A percentile compares a stretch with the other conserved stretches of the same genome.
These are phyloP conservation scores for Malbranchea zuffiana DNA, from an alignment of 2,329 filamentous ascomycete genomes.

Conservation along the genomic window DNA sequence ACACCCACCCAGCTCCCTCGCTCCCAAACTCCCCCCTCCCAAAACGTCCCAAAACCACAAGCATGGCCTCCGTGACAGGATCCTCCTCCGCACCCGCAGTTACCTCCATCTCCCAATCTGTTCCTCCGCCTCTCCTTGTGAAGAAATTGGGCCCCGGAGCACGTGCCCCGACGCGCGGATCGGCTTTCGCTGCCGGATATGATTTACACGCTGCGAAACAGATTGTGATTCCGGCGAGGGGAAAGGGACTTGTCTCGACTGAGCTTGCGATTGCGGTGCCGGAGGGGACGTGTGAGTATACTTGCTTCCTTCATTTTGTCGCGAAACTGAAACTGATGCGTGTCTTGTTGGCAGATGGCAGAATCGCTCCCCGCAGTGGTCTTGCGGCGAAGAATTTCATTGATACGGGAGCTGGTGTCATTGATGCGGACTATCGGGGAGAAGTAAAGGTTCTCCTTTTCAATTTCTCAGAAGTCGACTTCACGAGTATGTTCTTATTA, in stretches of 20 bases:
- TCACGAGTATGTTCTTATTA: constrained; percentile 35
- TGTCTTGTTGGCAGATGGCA: constrained; percentile 54
- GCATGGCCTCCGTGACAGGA: constrained; percentile 19
- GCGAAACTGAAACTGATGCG: background rate
- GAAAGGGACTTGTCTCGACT: constrained; percentile 79
- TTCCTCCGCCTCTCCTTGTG: constrained; percentile 59
- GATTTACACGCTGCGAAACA: constrained; percentile 74
- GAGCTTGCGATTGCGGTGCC: constrained; percentile 87
- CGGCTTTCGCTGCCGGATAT: constrained; percentile 82
- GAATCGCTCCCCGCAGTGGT: constrained; percentile 81
- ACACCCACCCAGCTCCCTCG: constrained; percentile 42
- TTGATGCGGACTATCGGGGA: constrained; percentile 93
- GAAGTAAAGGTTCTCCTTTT: constrained; percentile 91
- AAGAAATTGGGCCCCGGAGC: constrained; percentile 77
- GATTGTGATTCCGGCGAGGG: constrained; percentile 65
- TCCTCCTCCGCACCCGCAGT: constrained; percentile 22
- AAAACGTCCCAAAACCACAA: constrained; percentile 59
- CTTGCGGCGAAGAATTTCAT: constrained; percentile 92
- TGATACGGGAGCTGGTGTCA: constrained; percentile 89
- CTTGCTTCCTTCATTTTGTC: background rate
- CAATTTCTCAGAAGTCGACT: constrained; percentile 77
- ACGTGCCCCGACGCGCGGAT: constrained; percentile 77
- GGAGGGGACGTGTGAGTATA: constrained; percentile 66
- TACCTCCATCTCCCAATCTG: constrained; percentile 29
- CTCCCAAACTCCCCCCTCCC: constrained; percentile 62